Evolutionary conservation across 352 stramenopile genomes (phyloP).

Genomic region (Phytophthora cryptogea): DNA sequence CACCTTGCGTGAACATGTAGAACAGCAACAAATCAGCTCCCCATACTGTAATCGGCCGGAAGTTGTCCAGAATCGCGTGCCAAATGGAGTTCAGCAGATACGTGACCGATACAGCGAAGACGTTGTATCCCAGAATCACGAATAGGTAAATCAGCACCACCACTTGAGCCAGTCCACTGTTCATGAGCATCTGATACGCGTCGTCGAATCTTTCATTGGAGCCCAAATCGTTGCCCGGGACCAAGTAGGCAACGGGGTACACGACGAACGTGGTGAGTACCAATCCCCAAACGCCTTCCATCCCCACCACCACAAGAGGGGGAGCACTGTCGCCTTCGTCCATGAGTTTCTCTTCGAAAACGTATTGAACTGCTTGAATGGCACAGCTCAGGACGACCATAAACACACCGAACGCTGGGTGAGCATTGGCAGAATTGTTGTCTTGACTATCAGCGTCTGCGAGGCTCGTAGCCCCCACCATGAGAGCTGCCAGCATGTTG

Average conservation of each 20-base stretch:
- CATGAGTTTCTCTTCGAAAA: slow-evolving; percentile 99
- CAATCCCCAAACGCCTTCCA: slow-evolving; percentile 97
- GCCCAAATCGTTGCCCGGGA: slow-evolving; percentile 93
- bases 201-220: slow-evolving; percentile 94
- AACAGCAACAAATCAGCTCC: slow-evolving; percentile 95
- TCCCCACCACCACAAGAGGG: slow-evolving; percentile 93
- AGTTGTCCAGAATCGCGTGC: slow-evolving; percentile 99
- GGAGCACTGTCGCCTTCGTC: slow-evolving; percentile 92
- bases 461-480: slow-evolving; percentile 95
- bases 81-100: slow-evolving; percentile 97
- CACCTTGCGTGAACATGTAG: slow-evolving; percentile 91
- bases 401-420: slow-evolving; percentile 91
- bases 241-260: slow-evolving; percentile 92
- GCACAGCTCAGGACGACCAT: slow-evolving; percentile 95
- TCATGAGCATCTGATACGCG: slow-evolving; percentile 69
- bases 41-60: slow-evolving; percentile 97
- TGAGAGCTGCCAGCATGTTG: slow-evolving; percentile 93
- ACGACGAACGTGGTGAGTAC: slow-evolving; percentile 93
- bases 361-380: slow-evolving; percentile 95
- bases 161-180: slow-evolving; percentile 64
- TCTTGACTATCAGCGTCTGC: slow-evolving; percentile 69
- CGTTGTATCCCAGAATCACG: slow-evolving; percentile 96
- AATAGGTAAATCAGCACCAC: slow-evolving; percentile 91
- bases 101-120: slow-evolving; percentile 96
- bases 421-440: slow-evolving; percentile 55